phyloP scores from a whole-genome alignment of 768 basidiomycete species.

The Lentinula boryana region DNA sequence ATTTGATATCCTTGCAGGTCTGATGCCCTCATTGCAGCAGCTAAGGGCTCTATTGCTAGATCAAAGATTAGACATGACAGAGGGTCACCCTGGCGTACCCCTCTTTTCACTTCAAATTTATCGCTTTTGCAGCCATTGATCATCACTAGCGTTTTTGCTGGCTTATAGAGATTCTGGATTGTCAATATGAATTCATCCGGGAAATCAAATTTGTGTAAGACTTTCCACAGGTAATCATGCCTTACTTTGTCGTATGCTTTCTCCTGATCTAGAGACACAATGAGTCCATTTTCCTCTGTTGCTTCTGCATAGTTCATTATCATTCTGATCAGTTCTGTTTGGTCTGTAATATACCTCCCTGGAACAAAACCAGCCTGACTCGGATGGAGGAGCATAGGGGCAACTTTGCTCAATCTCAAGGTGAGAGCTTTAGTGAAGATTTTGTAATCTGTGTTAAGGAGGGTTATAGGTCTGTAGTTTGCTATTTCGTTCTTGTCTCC shows the following conservation, averaged over 20 bases:
- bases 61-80: conserved; percentile 12
- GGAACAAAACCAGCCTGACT: conserved; percentile 16
- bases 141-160: conserved; percentile 5
- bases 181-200: conserved; percentile 11
- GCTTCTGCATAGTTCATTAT: not conserved
- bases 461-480: conserved; percentile 12
- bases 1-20: conserved; percentile 13
- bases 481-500: conserved; percentile 5
- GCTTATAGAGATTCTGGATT: conserved; percentile 5
- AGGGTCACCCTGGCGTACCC: conserved; percentile 15
- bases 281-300: conserved; percentile 5
- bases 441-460: conserved; percentile 16
- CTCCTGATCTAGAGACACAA: not conserved
- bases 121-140: conserved; percentile 11
- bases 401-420: not conserved
- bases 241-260: conserved; percentile 6
- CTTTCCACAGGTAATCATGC: conserved; percentile 7
- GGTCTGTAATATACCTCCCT: conserved; percentile 14
- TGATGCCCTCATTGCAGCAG: conserved; percentile 8
- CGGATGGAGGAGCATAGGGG: conserved; percentile 3
- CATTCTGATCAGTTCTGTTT: conserved; percentile 5
- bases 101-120: conserved; percentile 9
- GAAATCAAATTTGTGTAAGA: not conserved
- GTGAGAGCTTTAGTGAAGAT: conserved; percentile 12
- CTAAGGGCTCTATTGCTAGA: conserved; percentile 10